Evolutionary conservation across 805 yeast species (phyloP), one percentile per base, ranked within the genome.

Genomic region (Candida lessepsii): DNA sequence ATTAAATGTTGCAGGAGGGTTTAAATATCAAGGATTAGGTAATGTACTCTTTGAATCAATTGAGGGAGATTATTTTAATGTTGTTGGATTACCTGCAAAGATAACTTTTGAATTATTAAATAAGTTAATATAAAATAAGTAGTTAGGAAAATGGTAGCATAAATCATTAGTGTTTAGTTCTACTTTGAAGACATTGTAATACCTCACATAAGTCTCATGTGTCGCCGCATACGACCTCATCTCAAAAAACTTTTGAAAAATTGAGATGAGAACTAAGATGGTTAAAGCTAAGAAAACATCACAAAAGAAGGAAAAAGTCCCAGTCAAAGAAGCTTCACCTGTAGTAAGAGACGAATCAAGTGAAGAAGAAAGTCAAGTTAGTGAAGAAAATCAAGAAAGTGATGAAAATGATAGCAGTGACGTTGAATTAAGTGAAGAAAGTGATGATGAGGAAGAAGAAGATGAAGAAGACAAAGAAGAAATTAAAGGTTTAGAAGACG

Each of bases 1-100:
- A 1, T 41, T 70, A 6, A 73, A 74, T 35, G 97, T 86, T 1
- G 96, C 98, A 2, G 99, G 97, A 5, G 99, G 99, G 1, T 90
- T 86, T 64, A 81, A 80, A 51, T 81, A 84, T 44, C 98, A 91
- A 61, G 86, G 82, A 0, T 56, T 58, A 8, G 93, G 95, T 2
- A 80, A 84, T 1, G 54, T 81, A 26, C 62, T 91, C 47, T 77
- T 93, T 48, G 60, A 69, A 15, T 61, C 63, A 11, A 73, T 89
- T 9, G 70, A 71, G 1, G 99, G 99, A 0, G 98, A 91, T 57
- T 86, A 76, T 54, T 80, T 73, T 60, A 91, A 88, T 56, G 85
- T 87, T 10, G 91, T 91, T 3, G 99, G 99, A 0, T 64, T 91
- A 41, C 98, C 99, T 1, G 75, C 79, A 18, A 70, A 73, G 32